phyloP scores from a whole-genome alignment of 805 yeast genomes.

The Wickerhamomyces sydowiorum region DNA sequence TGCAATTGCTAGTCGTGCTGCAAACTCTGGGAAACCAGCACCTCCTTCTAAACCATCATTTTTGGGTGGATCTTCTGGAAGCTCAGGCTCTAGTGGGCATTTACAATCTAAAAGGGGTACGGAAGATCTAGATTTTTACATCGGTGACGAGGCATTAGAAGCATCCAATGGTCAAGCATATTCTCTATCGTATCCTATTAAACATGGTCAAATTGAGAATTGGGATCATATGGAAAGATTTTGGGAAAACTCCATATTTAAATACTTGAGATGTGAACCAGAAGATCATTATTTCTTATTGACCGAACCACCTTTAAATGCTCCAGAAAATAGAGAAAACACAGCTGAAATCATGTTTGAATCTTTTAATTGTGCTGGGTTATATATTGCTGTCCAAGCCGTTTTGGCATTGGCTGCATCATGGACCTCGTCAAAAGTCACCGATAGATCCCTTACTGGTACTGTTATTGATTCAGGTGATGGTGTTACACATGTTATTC shows the following conservation, averaged over 20 bases:
- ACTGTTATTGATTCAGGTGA: conserved; percentile 98
- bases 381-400: conserved; percentile 98
- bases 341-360: conserved; percentile 99
- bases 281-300: conserved; percentile 94
- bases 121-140: conserved; percentile 89
- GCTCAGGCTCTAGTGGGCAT: conserved; percentile 27
- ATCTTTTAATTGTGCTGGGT: conserved; percentile 96
- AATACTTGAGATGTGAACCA: conserved; percentile 95
- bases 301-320: conserved; percentile 97
- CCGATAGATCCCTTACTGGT: conserved; percentile 94
- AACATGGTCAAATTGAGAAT: conserved; percentile 97
- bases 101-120: conserved; percentile 76
- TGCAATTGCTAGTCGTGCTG: conserved; percentile 73
- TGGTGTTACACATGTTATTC: conserved; percentile 98
- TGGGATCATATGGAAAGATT: conserved; percentile 99
- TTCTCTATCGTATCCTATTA: conserved; percentile 84
- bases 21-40: conserved; percentile 36
- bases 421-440: conserved; percentile 95
- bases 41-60: conserved; percentile 44
- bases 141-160: conserved; percentile 90
- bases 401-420: conserved; percentile 97
- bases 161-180: conserved; percentile 92
- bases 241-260: conserved; percentile 97
- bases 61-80: conserved; percentile 20
- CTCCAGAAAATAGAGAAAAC: conserved; percentile 99